Conservation (phyloP, 208 protist species). For the Trypanosoma boissoni region DNA sequence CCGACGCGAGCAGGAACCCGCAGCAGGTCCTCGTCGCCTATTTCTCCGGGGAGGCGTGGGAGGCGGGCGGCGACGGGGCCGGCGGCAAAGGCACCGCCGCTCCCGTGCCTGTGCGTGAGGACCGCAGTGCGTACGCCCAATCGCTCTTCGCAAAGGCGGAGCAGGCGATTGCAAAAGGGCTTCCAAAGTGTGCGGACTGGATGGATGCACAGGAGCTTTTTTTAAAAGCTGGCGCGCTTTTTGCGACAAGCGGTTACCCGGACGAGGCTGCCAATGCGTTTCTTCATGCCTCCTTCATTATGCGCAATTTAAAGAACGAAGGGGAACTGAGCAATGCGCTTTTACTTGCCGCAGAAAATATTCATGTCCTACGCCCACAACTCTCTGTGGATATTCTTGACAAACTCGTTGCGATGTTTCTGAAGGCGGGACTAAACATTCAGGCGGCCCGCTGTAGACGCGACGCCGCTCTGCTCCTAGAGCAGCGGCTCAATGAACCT, state of each 20-base stretch:
- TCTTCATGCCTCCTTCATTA: slow-evolving; percentile 70
- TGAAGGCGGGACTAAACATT: slow-evolving; percentile 28
- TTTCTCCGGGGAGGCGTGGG: slow-evolving; percentile 8
- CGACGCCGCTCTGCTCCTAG: slow-evolving; percentile 54
- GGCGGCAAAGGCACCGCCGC: not conserved
- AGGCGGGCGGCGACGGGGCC: slow-evolving; percentile 7
- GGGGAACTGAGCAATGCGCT: slow-evolving; percentile 47
- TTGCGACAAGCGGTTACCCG: slow-evolving; percentile 41
- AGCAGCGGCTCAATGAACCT: slow-evolving; percentile 37
- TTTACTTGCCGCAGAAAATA: slow-evolving; percentile 45
- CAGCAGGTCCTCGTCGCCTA: not conserved
- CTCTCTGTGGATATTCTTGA: slow-evolving; percentile 56
- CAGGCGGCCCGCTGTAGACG: slow-evolving; percentile 72
- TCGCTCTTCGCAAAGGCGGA: slow-evolving; percentile 40
- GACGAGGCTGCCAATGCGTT: slow-evolving; percentile 46
- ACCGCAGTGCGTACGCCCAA: slow-evolving; percentile 22
- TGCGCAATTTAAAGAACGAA: slow-evolving; percentile 57
- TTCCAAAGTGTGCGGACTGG: slow-evolving; percentile 63
- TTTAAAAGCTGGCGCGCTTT: slow-evolving; percentile 64
- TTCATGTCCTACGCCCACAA: slow-evolving; percentile 48
- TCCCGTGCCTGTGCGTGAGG: not conserved
- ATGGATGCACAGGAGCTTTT: slow-evolving; percentile 54
- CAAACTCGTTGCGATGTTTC: slow-evolving; percentile 38
- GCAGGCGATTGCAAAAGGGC: slow-evolving; percentile 40
- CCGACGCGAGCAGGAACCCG: not conserved